phyloP scores from a whole-genome alignment of 768 basidiomycete genomes.

The Rhizopogon salebrosus region DNA sequence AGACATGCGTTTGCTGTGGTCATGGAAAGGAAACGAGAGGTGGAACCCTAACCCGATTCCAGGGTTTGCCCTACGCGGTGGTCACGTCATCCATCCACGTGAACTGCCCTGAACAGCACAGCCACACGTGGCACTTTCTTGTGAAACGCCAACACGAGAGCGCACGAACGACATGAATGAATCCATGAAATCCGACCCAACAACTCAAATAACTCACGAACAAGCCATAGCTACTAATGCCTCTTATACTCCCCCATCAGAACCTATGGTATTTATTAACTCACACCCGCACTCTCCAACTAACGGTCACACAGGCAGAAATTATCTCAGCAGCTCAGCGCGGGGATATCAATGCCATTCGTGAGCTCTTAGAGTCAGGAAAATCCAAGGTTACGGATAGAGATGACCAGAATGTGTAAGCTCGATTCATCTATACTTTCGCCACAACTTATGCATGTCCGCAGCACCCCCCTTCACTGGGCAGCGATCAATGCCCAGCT shows the following conservation, averaged over 20 bases:
- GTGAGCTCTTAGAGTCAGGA: conserved; percentile 65
- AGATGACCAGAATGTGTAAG: conserved; percentile 79
- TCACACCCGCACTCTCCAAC: not conserved
- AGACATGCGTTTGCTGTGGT: conserved; percentile 7
- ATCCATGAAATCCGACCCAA: conserved; percentile 22
- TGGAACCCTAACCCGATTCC: conserved; percentile 26
- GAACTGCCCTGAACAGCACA: conserved; percentile 11
- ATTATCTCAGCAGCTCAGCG: conserved; percentile 87
- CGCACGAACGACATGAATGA: conserved; percentile 26
- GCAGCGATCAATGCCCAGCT: conserved; percentile 96
- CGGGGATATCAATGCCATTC: conserved; percentile 68
- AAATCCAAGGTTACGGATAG: conserved; percentile 68
- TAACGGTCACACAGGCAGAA: conserved; percentile 36
- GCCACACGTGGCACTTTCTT: too few species aligned
- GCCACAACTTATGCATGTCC: conserved; percentile 2
- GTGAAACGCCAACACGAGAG: conserved; percentile 11
- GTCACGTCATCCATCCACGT: conserved; percentile 5
- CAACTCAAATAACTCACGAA: conserved; percentile 20
- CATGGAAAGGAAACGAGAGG: conserved; percentile 4
- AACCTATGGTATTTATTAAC: conserved; percentile 15
- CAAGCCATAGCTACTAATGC: conserved; percentile 25
- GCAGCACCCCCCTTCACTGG: conserved; percentile 88
- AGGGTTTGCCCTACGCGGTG: conserved; percentile 17
- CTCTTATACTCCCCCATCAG: conserved; percentile 15
- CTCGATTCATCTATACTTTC: not conserved